Conservation (phyloP, 2,329 filamentous ascomycete species). For the Penicillium sp. region DNA sequence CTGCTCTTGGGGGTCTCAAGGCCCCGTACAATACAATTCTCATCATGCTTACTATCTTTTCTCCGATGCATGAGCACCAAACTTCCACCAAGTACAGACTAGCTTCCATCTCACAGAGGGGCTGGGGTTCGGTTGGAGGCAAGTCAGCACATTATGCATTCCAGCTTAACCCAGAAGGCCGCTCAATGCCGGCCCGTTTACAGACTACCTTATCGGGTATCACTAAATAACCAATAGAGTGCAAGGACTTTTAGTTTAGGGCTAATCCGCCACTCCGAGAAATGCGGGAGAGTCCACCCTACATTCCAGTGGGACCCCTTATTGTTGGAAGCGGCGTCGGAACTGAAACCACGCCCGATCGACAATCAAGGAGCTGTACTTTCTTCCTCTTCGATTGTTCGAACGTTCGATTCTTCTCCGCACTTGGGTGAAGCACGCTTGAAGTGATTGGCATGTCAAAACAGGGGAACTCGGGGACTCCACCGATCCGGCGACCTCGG, state of each 20-base stretch:
- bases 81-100: not conserved
- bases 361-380: not conserved
- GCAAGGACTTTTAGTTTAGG: not conserved
- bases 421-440: not conserved
- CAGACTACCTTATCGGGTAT: not conserved
- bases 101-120: not conserved
- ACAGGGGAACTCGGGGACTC: not conserved
- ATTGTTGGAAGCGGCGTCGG: not conserved
- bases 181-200: not conserved
- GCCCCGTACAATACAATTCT: not conserved
- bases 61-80: not conserved
- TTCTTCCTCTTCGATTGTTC: not conserved
- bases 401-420: not conserved
- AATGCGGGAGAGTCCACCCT: not conserved
- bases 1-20: not conserved
- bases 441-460: not conserved
- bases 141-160: not conserved
- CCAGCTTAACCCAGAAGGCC: not conserved
- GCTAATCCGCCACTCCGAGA: not conserved
- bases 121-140: not conserved
- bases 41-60: not conserved
- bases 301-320: not conserved
- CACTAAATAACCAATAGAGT: not conserved
- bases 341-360: not conserved
- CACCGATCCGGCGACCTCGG: not conserved